Evolutionary conservation across 768 basidiomycete species (phyloP).

Genomic region (Kondoa malvinella): DNA sequence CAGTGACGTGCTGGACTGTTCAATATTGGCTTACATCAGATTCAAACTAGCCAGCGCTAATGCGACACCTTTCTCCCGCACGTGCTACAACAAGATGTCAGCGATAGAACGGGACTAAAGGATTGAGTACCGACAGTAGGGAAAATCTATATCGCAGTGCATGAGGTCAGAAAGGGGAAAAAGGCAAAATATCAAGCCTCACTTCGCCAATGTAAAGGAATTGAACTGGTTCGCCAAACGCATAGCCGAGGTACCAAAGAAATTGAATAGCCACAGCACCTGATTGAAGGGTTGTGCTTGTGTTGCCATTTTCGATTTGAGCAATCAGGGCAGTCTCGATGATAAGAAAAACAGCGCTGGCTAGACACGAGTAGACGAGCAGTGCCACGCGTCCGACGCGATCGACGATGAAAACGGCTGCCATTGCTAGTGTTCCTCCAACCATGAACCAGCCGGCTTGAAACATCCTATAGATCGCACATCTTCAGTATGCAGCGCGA

Average conservation of each 20-base stretch:
- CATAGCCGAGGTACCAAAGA: constrained; percentile 1
- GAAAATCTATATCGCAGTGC: not conserved
- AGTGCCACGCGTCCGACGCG: not conserved
- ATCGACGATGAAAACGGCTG: not conserved
- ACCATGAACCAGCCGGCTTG: constrained; percentile 2
- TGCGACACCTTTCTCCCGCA: constrained; percentile 5
- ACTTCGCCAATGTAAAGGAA: constrained; percentile 6
- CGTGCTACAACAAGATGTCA: no score
- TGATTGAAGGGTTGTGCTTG: not conserved
- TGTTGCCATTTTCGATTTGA: constrained; percentile 4
- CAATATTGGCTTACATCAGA: no score
- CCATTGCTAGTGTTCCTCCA: not conserved
- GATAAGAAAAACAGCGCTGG: not conserved
- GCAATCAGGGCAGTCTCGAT: constrained; percentile 1
- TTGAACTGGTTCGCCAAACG: constrained; percentile 1
- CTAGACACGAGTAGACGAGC: not conserved
- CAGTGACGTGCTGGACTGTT: no score
- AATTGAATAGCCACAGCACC: constrained; percentile 5
- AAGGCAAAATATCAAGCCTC: no score
- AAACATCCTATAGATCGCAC: not conserved
- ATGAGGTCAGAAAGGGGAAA: no score
- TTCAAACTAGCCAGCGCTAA: not conserved
- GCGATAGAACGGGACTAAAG: no score
- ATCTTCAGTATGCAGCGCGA: not conserved
- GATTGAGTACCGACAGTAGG: no score